A percentile compares a stretch with the other conserved stretches of the same genome.
Conservation (phyloP, 2,329 filamentous ascomycete genomes). For the Sclerotinia sclerotiorum region DNA sequence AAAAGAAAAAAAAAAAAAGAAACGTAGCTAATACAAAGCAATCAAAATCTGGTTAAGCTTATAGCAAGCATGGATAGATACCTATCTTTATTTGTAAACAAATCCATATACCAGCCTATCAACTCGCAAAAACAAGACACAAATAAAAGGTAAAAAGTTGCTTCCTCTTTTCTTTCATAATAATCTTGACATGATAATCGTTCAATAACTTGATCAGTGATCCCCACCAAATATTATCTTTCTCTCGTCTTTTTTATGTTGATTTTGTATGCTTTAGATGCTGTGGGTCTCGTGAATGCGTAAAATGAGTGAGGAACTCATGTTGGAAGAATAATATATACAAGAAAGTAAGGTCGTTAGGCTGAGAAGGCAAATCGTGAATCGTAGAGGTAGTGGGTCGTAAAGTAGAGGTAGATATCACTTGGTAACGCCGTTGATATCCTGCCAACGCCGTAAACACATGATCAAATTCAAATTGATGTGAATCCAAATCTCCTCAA, state of each 20-base stretch:
- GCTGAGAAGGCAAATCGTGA: conserved; percentile 30
- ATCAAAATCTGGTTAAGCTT: conserved; percentile 24
- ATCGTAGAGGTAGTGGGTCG: conserved; percentile 23
- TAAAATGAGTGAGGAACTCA: conserved; percentile 29
- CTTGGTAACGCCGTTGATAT: conserved; percentile 30
- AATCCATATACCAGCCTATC: conserved; percentile 13
- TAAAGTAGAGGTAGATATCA: conserved; percentile 23
- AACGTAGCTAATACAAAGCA: conserved; percentile 24
- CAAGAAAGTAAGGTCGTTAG: conserved; percentile 30
- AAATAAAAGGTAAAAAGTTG: conserved; percentile 18
- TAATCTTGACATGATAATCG: conserved; percentile 25
- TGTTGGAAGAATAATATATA: conserved; percentile 32
- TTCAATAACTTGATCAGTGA: conserved; percentile 17
- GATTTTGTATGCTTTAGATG: conserved; percentile 23
- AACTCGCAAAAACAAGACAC: conserved; percentile 18
- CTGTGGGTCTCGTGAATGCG: conserved; percentile 36
- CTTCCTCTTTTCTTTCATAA: conserved; percentile 22
- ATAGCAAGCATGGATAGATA: conserved; percentile 22
- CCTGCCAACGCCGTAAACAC: conserved; percentile 34
- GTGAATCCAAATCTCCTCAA: conserved; percentile 36
- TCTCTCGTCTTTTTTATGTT: conserved; percentile 18
- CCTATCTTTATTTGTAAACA: conserved; percentile 9
- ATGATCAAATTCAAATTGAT: conserved; percentile 30
- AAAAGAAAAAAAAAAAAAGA: background rate
- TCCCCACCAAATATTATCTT: conserved; percentile 14